Conservation (phyloP, 148 eudicot species). For the Fagopyrum esculentum region DNA sequence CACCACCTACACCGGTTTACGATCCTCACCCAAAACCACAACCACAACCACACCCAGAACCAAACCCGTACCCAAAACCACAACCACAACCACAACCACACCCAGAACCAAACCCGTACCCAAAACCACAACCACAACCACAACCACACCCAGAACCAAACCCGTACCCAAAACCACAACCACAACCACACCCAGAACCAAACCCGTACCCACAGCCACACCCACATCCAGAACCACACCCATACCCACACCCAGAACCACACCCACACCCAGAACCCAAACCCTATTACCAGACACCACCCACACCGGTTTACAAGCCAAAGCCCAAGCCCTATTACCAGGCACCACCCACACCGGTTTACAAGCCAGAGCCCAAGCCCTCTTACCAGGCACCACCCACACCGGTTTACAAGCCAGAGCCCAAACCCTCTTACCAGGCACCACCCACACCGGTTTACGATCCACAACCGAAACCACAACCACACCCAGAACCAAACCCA, state of each 20-base stretch:
- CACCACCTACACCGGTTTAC: slow-evolving; percentile 4
- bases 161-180: background rate
- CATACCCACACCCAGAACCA: background rate
- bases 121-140: background rate
- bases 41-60: background rate
- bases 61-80: background rate
- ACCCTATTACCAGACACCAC: background rate
- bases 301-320: background rate
- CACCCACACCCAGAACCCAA: background rate
- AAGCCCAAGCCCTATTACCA: background rate
- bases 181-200: background rate
- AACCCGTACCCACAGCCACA: background rate
- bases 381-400: background rate
- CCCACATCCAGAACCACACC: background rate
- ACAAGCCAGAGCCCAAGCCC: too few species aligned
- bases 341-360: background rate
- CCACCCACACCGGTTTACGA: background rate
- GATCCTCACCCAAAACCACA: background rate
- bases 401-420: background rate
- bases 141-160: background rate
- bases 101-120: background rate
- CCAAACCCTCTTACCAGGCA: too few species aligned
- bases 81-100: background rate
- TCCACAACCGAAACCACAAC: background rate
- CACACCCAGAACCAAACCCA: background rate